Evolutionary conservation across 2,329 filamentous ascomycete genomes (phyloP).

Genomic region (Talaromyces pinophilus): DNA sequence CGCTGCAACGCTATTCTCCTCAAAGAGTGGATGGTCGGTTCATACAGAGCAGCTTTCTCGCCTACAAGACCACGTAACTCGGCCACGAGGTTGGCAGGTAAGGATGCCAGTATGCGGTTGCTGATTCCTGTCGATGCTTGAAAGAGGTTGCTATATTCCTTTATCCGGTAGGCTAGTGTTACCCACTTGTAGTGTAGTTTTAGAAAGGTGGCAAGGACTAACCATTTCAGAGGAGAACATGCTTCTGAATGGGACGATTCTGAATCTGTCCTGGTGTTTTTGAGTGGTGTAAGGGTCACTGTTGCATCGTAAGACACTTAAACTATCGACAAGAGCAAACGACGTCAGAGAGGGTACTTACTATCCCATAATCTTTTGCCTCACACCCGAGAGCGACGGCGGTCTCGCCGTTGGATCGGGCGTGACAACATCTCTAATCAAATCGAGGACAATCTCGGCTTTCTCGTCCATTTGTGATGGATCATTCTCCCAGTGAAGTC

Average conservation of each 20-base stretch:
- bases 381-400: not conserved
- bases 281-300: not conserved
- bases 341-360: not conserved
- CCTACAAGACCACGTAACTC: slow-evolving; percentile 7
- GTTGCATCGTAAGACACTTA: not conserved
- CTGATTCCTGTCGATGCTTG: not conserved
- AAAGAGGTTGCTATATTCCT: slow-evolving; percentile 8
- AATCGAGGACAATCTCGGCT: not conserved
- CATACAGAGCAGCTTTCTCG: not conserved
- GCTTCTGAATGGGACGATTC: not conserved
- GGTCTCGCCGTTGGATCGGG: not conserved
- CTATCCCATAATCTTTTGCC: not conserved
- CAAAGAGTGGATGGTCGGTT: not conserved
- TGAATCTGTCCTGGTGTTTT: slow-evolving; percentile 11
- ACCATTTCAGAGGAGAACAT: slow-evolving; percentile 8
- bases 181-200: not conserved
- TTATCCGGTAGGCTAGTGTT: not conserved
- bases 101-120: not conserved
- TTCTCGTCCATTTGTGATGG: not conserved
- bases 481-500: not conserved
- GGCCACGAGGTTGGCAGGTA: not conserved
- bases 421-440: not conserved
- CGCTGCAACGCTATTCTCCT: not conserved
- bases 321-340: not conserved
- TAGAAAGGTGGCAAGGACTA: not conserved